Base-by-base conservation (phyloP, 176 grass and related monocot species). In the Oryza longistaminata region DNA sequence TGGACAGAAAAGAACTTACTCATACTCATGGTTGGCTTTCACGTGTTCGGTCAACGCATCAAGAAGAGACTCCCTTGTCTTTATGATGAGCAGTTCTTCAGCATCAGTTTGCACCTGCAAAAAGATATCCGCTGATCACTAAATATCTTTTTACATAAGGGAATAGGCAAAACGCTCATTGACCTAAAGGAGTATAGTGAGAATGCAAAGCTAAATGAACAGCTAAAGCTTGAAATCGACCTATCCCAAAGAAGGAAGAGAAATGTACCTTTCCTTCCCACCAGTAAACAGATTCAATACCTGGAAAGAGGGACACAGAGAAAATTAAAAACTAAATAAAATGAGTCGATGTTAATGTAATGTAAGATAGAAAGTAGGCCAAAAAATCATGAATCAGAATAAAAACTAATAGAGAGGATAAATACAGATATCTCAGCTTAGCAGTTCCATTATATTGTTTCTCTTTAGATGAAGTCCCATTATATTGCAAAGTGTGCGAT, bases 1-100 rank as follows among this genome's bases (percentile, higher is more conserved):
- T 10, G 48, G 64, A 74, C 25, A 44, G 21, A 34, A 74, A 10
- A 31, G 44, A 84, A 75, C 93, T 81, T 93, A 98, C 91, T 98
- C 93, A 7, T 98, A 98, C 76, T 95, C 96, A 92, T 98, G 93
- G 71, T 93, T 98, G 75, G 93, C 67, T 81, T 95, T 98, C 46
- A 98, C 96, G 75, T 98, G 93, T 69, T 92, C 93, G 7, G 89
- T 95, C 49, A 95, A 87, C 9, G 87, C 85, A 64, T 87, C 78
- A 83, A 95, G 87, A 89, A 98, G 96, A 52, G 96, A 90, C 71
- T 95, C 91, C 76, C 93, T 95, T 40, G 96, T 98, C 73, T 98
- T 98, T 46, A 95, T 95, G 69, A 98, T 95, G 65, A 98, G 91
- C 75, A 95, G 75, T 73, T 93, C 80, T 66, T 98, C 96, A 22